Percentiles rank a stretch among this genome's conserved stretches.
Conservation (phyloP, 1,284 basidiomycete species). For the Sanghuangporus sanghuang region DNA sequence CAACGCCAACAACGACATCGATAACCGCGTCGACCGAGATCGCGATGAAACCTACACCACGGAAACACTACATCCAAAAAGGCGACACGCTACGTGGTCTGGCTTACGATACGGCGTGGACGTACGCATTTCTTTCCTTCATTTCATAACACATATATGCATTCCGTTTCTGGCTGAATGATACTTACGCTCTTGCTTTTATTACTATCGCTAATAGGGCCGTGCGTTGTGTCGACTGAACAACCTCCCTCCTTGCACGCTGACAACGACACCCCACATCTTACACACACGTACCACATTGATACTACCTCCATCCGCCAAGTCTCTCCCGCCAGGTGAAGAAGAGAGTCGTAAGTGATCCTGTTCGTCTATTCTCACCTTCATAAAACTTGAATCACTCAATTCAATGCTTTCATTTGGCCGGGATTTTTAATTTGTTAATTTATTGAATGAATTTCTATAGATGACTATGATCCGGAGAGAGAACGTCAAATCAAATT, state of each 20-base stretch:
- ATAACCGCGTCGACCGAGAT: neutral
- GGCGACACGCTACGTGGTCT: slow-evolving; percentile 66
- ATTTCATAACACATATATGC: neutral
- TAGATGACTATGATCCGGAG: slow-evolving; percentile 30
- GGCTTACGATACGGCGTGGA: slow-evolving; percentile 55
- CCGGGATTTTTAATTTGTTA: slow-evolving; percentile 5
- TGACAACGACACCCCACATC: slow-evolving; percentile 67
- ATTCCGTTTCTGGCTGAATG: too few relatives aligned
- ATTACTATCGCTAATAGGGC: slow-evolving; percentile 33
- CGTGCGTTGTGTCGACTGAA: slow-evolving; percentile 59
- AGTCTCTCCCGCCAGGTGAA: slow-evolving; percentile 8
- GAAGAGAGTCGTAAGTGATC: too few relatives aligned
- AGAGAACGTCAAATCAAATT: slow-evolving; percentile 38
- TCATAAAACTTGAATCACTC: neutral
- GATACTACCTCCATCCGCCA: slow-evolving; percentile 40
- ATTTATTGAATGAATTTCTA: neutral
- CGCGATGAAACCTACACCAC: neutral
- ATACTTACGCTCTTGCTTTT: neutral
- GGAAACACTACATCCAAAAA: slow-evolving; percentile 51
- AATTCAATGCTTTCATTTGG: neutral
- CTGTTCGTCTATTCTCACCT: too few relatives aligned
- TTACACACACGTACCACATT: slow-evolving; percentile 64
- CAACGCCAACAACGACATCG: neutral
- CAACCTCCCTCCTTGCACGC: slow-evolving; percentile 55
- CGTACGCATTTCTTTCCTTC: slow-evolving; percentile 35